These are phyloP conservation scores for Endoconidiophora laricicola DNA, from an alignment of 2,329 filamentous ascomycete genomes.

Conservation along the genomic window DNA sequence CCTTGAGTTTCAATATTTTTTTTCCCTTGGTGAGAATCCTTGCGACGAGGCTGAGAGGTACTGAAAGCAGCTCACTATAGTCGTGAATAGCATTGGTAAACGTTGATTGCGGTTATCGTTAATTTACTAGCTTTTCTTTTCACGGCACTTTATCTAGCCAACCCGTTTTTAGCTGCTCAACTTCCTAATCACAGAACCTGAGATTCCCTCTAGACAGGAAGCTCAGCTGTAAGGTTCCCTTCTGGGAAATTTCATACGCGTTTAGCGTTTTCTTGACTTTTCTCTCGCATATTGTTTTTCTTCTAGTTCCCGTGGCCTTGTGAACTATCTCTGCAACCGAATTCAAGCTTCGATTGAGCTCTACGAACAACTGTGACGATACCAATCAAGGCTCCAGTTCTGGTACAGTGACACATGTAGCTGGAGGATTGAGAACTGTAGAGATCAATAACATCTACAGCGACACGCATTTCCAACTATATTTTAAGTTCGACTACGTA, in stretches of 20 bases:
- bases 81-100: not conserved
- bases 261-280: no score
- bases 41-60: slow-evolving; percentile 11
- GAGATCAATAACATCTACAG: not conserved
- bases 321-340: no score
- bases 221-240: no score
- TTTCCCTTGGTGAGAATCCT: not conserved
- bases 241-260: no score
- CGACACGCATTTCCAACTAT: not conserved
- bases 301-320: no score
- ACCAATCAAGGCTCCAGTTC: no score
- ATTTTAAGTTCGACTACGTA: not conserved
- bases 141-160: not conserved
- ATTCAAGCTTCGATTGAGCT: no score
- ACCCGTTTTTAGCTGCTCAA: not conserved
- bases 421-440: no score
- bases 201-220: no score
- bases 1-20: not conserved
- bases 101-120: not conserved
- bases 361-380: not conserved
- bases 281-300: no score
- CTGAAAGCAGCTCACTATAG: not conserved
- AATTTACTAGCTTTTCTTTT: not conserved
- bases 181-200: not conserved
- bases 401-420: no score